These are phyloP conservation scores for Kuraishia capsulata DNA, from an alignment of 805 yeast genomes.

Conservation along the genomic window DNA sequence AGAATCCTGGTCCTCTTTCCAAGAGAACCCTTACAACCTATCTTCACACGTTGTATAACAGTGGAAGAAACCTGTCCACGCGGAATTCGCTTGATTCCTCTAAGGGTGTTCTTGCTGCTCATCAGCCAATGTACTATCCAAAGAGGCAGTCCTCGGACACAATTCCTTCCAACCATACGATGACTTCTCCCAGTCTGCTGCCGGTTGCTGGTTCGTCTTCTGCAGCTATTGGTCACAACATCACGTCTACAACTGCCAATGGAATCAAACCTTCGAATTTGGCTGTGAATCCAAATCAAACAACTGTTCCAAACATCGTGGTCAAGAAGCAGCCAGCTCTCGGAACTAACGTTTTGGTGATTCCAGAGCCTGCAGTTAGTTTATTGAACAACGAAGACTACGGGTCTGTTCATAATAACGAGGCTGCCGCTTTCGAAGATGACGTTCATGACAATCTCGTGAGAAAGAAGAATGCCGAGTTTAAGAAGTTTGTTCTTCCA, in stretches of 20 bases:
- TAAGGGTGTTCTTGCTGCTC: not conserved
- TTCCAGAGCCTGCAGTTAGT: not conserved
- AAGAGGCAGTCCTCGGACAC: slow-evolving; percentile 10
- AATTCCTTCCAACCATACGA: not conserved
- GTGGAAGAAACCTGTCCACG: slow-evolving; percentile 18
- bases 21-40: slow-evolving; percentile 63
- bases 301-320: slow-evolving; percentile 56
- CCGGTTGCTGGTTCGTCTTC: not conserved
- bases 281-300: slow-evolving; percentile 62
- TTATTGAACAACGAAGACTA: not conserved
- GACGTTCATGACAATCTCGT: slow-evolving; percentile 23
- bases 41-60: slow-evolving; percentile 46
- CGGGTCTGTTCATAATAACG: slow-evolving; percentile 32
- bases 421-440: slow-evolving; percentile 28
- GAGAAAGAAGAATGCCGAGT: slow-evolving; percentile 6
- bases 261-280: slow-evolving; percentile 49
- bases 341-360: slow-evolving; percentile 4
- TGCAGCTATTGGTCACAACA: slow-evolving; percentile 3
- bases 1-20: slow-evolving; percentile 66
- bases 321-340: slow-evolving; percentile 48
- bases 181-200: not conserved
- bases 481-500: slow-evolving; percentile 12
- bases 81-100: slow-evolving; percentile 30
- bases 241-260: slow-evolving; percentile 17
- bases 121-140: slow-evolving; percentile 6